Conservation (phyloP, 768 basidiomycete species). For the Lentinula guzmanii region DNA sequence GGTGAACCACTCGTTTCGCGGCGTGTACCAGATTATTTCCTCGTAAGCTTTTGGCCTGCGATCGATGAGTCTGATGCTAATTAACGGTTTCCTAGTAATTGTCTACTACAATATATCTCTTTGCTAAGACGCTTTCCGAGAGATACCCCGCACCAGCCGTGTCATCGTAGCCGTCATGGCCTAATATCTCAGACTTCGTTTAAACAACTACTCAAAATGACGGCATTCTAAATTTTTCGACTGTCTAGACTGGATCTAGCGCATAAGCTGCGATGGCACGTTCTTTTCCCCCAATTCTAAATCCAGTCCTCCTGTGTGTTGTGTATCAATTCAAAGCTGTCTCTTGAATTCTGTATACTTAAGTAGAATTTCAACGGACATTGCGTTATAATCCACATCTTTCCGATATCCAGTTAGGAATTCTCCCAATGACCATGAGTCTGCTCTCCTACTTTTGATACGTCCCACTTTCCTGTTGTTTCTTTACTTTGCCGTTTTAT, state of each 20-base stretch:
- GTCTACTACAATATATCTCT: constrained; percentile 5
- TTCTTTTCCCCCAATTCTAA: not conserved
- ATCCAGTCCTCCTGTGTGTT: not conserved
- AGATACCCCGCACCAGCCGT: constrained; percentile 5
- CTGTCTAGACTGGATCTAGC: not conserved
- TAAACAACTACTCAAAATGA: not conserved
- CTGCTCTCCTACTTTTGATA: no score
- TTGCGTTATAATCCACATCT: not conserved
- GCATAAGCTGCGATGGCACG: not conserved
- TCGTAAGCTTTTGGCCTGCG: constrained; percentile 44
- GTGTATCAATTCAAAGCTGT: not conserved
- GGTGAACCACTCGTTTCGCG: constrained; percentile 97
- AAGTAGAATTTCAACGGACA: not conserved
- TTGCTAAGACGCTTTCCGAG: constrained; percentile 11
- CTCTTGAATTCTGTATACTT: not conserved
- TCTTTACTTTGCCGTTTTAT: no score
- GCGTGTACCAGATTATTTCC: constrained; percentile 92
- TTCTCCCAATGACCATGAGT: no score
- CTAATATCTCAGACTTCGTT: not conserved
- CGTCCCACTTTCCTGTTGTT: no score
- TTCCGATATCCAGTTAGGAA: no score
- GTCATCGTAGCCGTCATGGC: constrained; percentile 2
- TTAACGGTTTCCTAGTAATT: constrained; percentile 11
- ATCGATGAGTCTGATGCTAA: constrained; percentile 1
- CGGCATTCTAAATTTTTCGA: not conserved